phyloP scores from a whole-genome alignment of 2,329 filamentous ascomycete species.

The Cyclaneusma minus region DNA sequence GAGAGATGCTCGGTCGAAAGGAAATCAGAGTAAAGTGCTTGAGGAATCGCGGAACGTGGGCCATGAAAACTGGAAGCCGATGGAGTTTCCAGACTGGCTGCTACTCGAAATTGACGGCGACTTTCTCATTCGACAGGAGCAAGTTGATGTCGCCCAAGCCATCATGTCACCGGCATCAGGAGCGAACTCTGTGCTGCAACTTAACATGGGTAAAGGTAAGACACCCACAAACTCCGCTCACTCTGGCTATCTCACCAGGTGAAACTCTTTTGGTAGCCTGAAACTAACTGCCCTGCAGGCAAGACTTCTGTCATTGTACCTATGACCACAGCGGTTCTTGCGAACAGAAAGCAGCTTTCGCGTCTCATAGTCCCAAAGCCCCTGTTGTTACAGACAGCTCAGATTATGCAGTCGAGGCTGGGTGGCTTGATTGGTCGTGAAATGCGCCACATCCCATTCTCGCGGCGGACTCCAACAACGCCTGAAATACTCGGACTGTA shows the following conservation, averaged over 20 bases:
- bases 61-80: conserved; percentile 18
- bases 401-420: conserved; percentile 24
- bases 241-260: not conserved
- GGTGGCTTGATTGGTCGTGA: conserved; percentile 24
- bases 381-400: conserved; percentile 26
- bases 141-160: conserved; percentile 44
- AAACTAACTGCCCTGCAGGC: conserved; percentile 19
- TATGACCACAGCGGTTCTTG: conserved; percentile 30
- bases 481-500: conserved; percentile 18
- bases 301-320: conserved; percentile 43
- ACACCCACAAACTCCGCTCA: not conserved
- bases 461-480: conserved; percentile 21
- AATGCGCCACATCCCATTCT: conserved; percentile 28
- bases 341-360: conserved; percentile 23
- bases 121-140: conserved; percentile 43
- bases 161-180: conserved; percentile 38
- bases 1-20: conserved; percentile 17
- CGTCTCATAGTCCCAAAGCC: conserved; percentile 27
- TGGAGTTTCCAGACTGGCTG: conserved; percentile 42
- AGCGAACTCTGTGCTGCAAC: conserved; percentile 43
- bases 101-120: conserved; percentile 51
- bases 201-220: conserved; percentile 49
- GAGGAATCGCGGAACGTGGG: conserved; percentile 21
- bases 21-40: conserved; percentile 14
- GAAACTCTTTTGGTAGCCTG: not conserved